A percentile compares a stretch with the other conserved stretches of the same genome.
Conservation (phyloP, 495 filamentous ascomycete genomes). For the Copromyces sp. region DNA sequence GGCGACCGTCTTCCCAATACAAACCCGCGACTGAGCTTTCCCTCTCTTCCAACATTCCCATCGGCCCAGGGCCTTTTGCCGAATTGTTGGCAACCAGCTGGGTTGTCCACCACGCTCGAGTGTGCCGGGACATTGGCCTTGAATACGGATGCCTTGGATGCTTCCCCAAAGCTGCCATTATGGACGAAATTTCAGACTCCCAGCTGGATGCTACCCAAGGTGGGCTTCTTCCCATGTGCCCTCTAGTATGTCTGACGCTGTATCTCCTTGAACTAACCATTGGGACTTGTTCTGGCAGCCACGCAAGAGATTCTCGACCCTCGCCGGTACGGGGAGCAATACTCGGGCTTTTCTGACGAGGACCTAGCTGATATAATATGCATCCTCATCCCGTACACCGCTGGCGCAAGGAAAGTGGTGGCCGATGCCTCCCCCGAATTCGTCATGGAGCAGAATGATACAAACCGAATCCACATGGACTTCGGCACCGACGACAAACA, state of each 20-base stretch:
- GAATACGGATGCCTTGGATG: background rate
- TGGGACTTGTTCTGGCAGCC: conserved; percentile 27
- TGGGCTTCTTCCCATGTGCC: conserved; percentile 1
- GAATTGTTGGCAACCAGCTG: background rate
- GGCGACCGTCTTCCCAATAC: background rate
- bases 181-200: background rate
- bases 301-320: conserved; percentile 79
- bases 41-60: background rate
- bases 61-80: background rate
- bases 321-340: conserved; percentile 61
- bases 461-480: conserved; percentile 41
- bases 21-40: background rate
- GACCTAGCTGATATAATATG: conserved; percentile 84
- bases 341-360: conserved; percentile 66
- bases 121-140: background rate
- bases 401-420: conserved; percentile 59
- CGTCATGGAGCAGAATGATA: conserved; percentile 26
- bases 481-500: conserved; percentile 30
- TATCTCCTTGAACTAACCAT: background rate
- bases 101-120: background rate
- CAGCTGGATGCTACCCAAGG: conserved; percentile 15
- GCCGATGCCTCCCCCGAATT: conserved; percentile 32
- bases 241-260: conserved; percentile 8
- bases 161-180: background rate
- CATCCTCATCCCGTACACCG: conserved; percentile 71